These are phyloP conservation scores for Chaetothyriales sp. DNA, from an alignment of 2,329 filamentous ascomycete species.

Conservation along the genomic window DNA sequence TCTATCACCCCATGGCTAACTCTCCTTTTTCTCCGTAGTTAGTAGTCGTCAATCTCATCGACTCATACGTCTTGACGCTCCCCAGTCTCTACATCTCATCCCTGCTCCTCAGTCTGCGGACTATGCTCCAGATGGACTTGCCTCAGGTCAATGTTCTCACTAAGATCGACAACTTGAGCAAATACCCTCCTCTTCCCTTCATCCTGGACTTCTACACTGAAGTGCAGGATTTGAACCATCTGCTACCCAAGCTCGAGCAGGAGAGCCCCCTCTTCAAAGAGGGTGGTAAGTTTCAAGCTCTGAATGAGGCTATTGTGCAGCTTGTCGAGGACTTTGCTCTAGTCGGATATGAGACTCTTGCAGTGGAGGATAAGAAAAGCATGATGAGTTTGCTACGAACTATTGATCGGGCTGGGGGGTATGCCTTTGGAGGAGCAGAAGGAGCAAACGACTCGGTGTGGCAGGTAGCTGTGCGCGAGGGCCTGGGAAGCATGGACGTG, in stretches of 20 bases:
- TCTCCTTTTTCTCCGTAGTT: constrained; percentile 41
- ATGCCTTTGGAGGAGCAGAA: constrained; percentile 79
- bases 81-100: constrained; percentile 93
- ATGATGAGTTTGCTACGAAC: constrained; percentile 86
- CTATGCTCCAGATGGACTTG: constrained; percentile 97
- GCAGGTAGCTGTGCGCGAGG: constrained; percentile 79
- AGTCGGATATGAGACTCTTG: constrained; percentile 81
- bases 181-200: constrained; percentile 77
- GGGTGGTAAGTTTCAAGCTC: constrained; percentile 56
- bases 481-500: constrained; percentile 57
- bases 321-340: constrained; percentile 81
- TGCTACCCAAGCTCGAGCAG: constrained; percentile 63
- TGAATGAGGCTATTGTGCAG: constrained; percentile 76
- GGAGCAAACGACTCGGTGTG: constrained; percentile 94
- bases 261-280: constrained; percentile 57
- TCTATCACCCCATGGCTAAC: constrained; percentile 1
- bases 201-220: constrained; percentile 96
- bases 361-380: constrained; percentile 90
- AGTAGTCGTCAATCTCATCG: constrained; percentile 82
- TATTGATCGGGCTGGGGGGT: constrained; percentile 83
- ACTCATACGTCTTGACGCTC: constrained; percentile 83
- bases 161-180: constrained; percentile 86
- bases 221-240: constrained; percentile 77
- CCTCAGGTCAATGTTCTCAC: constrained; percentile 91
- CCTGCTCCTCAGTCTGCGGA: constrained; percentile 77